Conservation (phyloP, 1,139 yeast genomes). For the Yamadazyma taylorii region DNA sequence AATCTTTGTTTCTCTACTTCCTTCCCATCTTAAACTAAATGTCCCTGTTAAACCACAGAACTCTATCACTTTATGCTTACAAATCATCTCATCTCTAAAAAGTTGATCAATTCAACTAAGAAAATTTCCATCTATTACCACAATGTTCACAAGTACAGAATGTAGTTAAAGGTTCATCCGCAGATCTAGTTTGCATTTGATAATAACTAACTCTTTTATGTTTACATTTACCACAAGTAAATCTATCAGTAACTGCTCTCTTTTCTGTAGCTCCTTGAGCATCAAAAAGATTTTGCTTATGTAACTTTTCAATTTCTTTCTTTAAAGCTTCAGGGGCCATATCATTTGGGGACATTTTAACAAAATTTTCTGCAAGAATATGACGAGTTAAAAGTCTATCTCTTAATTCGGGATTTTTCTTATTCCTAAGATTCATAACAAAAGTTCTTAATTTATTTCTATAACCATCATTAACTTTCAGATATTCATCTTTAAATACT, state of each 20-base stretch:
- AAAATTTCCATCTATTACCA: conserved; percentile 97
- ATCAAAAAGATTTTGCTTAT: conserved; percentile 86
- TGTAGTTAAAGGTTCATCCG: conserved; percentile 97
- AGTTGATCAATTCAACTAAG: conserved; percentile 28
- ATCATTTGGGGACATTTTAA: conserved; percentile 85
- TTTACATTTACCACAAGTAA: conserved; percentile 96
- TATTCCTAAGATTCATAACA: conserved; percentile 83
- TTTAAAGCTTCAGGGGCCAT: conserved; percentile 90
- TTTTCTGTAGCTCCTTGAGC: conserved; percentile 99
- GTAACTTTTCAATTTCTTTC: conserved; percentile 80
- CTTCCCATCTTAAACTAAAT: too few species aligned
- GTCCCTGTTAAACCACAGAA: too few species aligned
- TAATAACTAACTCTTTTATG: conserved; percentile 95
- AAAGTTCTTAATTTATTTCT: conserved; percentile 80
- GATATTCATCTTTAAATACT: conserved; percentile 60
- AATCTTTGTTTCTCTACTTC: too few species aligned
- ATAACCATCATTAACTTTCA: conserved; percentile 58
- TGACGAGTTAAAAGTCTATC: conserved; percentile 64
- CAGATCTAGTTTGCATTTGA: conserved; percentile 97
- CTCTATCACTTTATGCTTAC: too few species aligned
- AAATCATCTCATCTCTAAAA: neutral
- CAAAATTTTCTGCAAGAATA: conserved; percentile 63
- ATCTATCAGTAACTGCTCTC: conserved; percentile 94
- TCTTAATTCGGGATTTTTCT: conserved; percentile 84
- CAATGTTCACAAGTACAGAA: conserved; percentile 97